Percentiles rank a stretch among this genome's conserved stretches.
Conservation (phyloP, 2,329 filamentous ascomycete species). For the Fusarium caatingaense region DNA sequence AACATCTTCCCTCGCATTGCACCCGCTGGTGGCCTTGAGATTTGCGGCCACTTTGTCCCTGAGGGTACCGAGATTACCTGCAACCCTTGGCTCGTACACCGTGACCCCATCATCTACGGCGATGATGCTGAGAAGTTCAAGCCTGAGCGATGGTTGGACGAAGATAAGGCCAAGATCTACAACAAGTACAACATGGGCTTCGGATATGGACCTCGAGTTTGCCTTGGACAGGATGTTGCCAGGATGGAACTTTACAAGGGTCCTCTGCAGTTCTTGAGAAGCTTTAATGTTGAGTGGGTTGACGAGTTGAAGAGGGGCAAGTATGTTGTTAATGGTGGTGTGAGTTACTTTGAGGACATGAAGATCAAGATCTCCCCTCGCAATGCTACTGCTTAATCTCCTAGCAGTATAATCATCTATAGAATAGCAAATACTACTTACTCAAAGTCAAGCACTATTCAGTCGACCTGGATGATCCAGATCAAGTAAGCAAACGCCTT, state of each 20-base stretch:
- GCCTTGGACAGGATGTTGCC: slow-evolving; percentile 58
- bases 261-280: slow-evolving; percentile 27
- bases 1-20: slow-evolving; percentile 63
- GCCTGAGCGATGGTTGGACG: slow-evolving; percentile 57
- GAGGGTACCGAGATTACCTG: slow-evolving; percentile 51
- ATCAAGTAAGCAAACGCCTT: too few species aligned
- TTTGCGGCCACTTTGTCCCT: slow-evolving; percentile 51
- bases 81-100: slow-evolving; percentile 53
- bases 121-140: slow-evolving; percentile 51
- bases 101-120: slow-evolving; percentile 47
- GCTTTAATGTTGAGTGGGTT: slow-evolving; percentile 23
- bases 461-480: too few species aligned
- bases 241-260: slow-evolving; percentile 54
- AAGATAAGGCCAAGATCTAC: slow-evolving; percentile 44
- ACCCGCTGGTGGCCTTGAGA: slow-evolving; percentile 56
- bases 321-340: slow-evolving; percentile 32
- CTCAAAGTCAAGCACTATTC: too few species aligned
- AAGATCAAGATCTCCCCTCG: slow-evolving; percentile 23
- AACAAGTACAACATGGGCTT: slow-evolving; percentile 51
- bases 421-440: neutral
- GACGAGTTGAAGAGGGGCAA: slow-evolving; percentile 22
- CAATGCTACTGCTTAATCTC: neutral
- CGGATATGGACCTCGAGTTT: slow-evolving; percentile 56
- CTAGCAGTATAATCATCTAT: neutral
- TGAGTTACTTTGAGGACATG: slow-evolving; percentile 38